Evolutionary conservation across 192 early-diverging fungal genomes (phyloP).

Genomic region (Coemansia sp.): DNA sequence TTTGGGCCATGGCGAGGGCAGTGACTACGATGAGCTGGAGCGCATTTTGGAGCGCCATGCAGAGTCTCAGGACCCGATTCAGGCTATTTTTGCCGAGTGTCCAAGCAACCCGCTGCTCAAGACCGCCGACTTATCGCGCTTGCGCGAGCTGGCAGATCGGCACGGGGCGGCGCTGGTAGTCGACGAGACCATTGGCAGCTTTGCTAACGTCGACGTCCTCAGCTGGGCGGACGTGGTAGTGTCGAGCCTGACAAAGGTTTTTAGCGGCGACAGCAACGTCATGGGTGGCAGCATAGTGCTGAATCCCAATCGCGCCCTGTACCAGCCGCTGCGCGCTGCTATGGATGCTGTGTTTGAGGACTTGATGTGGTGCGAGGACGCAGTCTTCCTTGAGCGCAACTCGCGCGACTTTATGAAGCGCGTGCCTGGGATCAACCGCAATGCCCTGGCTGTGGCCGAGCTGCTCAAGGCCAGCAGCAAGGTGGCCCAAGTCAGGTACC

Average conservation of each 20-base stretch:
- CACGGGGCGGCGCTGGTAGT: slow-evolving; percentile 80
- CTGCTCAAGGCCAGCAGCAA: slow-evolving; percentile 61
- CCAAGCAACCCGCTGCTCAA: slow-evolving; percentile 92
- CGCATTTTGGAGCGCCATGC: slow-evolving; percentile 52
- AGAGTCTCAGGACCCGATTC: slow-evolving; percentile 58
- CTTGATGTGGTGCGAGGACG: slow-evolving; percentile 85
- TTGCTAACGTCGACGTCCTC: slow-evolving; percentile 81
- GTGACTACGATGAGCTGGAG: slow-evolving; percentile 74
- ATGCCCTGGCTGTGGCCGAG: slow-evolving; percentile 76
- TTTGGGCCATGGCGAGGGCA: slow-evolving; percentile 77
- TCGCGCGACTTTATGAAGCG: slow-evolving; percentile 81
- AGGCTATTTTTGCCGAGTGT: slow-evolving; percentile 89
- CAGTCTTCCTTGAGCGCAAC: slow-evolving; percentile 94
- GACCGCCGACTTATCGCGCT: slow-evolving; percentile 71
- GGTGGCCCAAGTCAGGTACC: slow-evolving; percentile 79
- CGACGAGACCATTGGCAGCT: slow-evolving; percentile 95
- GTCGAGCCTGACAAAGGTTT: slow-evolving; percentile 91
- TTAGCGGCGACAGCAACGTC: slow-evolving; percentile 93
- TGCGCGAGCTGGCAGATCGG: slow-evolving; percentile 72
- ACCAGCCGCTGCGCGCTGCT: slow-evolving; percentile 56
- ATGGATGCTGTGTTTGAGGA: slow-evolving; percentile 74
- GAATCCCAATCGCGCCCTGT: slow-evolving; percentile 66
- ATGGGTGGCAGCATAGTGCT: slow-evolving; percentile 92
- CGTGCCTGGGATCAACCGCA: slow-evolving; percentile 72
- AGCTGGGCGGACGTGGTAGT: slow-evolving; percentile 84